A percentile compares a stretch with the other conserved stretches of the same genome.
phyloP scores from a whole-genome alignment of 2,329 filamentous ascomycete genomes.

The Ustulina deusta region DNA sequence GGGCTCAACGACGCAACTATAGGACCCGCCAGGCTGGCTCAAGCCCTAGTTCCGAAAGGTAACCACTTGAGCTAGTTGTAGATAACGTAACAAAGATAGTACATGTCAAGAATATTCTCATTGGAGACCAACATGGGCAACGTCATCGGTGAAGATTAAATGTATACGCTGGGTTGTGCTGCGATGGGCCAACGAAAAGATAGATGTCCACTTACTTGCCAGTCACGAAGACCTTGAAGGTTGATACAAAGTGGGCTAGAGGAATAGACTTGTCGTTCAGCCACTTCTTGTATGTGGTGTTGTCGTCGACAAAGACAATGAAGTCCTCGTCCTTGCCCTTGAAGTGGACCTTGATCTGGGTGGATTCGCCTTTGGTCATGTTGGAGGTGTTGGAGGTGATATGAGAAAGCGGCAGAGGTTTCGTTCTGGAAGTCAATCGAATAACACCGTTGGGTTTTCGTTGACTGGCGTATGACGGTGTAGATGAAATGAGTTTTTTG shows the following conservation, averaged over 20 bases:
- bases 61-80: neutral
- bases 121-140: neutral
- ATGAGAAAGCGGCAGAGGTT: slow-evolving; percentile 15
- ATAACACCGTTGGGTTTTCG: slow-evolving; percentile 2
- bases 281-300: slow-evolving; percentile 81
- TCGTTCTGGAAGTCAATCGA: slow-evolving; percentile 1
- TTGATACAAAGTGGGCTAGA: slow-evolving; percentile 84
- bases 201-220: slow-evolving; percentile 79
- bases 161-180: neutral
- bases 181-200: neutral
- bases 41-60: neutral
- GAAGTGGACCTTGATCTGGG: slow-evolving; percentile 84
- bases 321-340: slow-evolving; percentile 75
- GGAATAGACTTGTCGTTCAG: slow-evolving; percentile 81
- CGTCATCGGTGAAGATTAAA: neutral
- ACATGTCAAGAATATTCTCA: neutral
- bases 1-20: neutral
- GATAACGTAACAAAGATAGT: neutral
- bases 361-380: slow-evolving; percentile 79
- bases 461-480: slow-evolving; percentile 3
- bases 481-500: slow-evolving; percentile 2
- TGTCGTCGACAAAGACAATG: slow-evolving; percentile 69
- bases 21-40: neutral
- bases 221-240: slow-evolving; percentile 90
- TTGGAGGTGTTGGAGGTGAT: slow-evolving; percentile 49